Percentiles rank a stretch among this genome's conserved stretches.
Conservation (phyloP, 345 rosid genomes). For the Limnanthes douglasii region DNA sequence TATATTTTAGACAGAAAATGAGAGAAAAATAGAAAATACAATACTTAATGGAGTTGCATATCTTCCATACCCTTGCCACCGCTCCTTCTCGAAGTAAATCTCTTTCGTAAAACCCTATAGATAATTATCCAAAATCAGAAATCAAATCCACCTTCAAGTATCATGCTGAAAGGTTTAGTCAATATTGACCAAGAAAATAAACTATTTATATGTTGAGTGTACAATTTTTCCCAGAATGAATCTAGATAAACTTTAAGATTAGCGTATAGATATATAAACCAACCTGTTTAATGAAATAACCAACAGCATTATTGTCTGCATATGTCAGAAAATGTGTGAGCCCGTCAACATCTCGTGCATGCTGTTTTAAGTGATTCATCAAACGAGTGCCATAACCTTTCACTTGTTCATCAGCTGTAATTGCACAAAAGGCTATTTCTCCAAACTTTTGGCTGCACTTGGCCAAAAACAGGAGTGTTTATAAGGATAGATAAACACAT, state of each 20-base stretch:
- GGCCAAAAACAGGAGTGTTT: constrained; percentile 11
- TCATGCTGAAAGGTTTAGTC: no score
- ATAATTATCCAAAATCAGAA: background rate
- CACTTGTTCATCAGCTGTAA: constrained; percentile 99
- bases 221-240: background rate
- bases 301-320: constrained; percentile 98
- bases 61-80: constrained; percentile 88
- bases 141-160: background rate
- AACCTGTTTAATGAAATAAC: constrained; percentile 96
- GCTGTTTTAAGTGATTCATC: constrained; percentile 98
- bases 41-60: constrained; percentile 8
- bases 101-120: constrained; percentile 96
- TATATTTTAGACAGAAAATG: background rate
- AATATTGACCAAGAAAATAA: constrained; percentile 6
- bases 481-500: constrained; percentile 2
- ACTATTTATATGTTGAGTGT: constrained; percentile 3
- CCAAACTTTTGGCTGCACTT: constrained; percentile 83
- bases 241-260: constrained; percentile 2
- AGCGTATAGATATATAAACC: no score
- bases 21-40: no score
- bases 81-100: constrained; percentile 90
- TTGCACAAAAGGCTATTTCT: constrained; percentile 99
- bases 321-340: constrained; percentile 93
- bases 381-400: constrained; percentile 98
- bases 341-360: constrained; percentile 95